Conservation (phyloP, 352 stramenopile species). For the Globisporangium cederbergense region DNA sequence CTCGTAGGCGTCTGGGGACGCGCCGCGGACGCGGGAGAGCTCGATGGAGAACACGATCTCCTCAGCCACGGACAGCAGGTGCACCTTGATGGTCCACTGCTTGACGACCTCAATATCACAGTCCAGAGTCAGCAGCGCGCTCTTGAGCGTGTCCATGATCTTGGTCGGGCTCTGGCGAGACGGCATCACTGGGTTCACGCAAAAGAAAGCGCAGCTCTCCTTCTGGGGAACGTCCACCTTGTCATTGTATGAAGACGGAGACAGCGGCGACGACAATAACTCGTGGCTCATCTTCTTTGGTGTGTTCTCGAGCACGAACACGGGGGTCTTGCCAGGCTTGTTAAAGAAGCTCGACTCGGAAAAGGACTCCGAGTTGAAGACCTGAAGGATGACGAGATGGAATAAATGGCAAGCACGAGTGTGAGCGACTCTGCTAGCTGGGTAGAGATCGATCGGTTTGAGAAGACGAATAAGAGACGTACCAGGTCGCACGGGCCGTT, state of each 20-base stretch:
- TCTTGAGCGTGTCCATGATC: constrained; percentile 52
- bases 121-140: constrained; percentile 31
- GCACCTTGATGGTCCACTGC: constrained; percentile 43
- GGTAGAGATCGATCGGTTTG: neutral
- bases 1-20: constrained; percentile 30
- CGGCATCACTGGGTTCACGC: constrained; percentile 51
- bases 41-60: constrained; percentile 57
- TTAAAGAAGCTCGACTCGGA: constrained; percentile 15
- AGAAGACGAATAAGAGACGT: neutral
- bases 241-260: constrained; percentile 32
- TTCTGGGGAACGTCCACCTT: constrained; percentile 56
- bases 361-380: constrained; percentile 19
- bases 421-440: neutral
- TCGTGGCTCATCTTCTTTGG: neutral
- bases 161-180: constrained; percentile 31
- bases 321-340: constrained; percentile 13
- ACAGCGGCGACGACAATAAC: constrained; percentile 33
- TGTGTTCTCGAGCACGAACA: constrained; percentile 20
- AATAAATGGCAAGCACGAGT: neutral
- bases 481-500: constrained; percentile 20
- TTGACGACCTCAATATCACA: constrained; percentile 35
- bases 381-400: neutral
- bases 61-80: constrained; percentile 63
- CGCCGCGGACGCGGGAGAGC: constrained; percentile 36
- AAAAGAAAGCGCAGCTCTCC: constrained; percentile 39